Evolutionary conservation across 805 yeast species (phyloP), one percentile per base, ranked within the genome.

Genomic region (Wickerhamiella vanderwaltii): DNA sequence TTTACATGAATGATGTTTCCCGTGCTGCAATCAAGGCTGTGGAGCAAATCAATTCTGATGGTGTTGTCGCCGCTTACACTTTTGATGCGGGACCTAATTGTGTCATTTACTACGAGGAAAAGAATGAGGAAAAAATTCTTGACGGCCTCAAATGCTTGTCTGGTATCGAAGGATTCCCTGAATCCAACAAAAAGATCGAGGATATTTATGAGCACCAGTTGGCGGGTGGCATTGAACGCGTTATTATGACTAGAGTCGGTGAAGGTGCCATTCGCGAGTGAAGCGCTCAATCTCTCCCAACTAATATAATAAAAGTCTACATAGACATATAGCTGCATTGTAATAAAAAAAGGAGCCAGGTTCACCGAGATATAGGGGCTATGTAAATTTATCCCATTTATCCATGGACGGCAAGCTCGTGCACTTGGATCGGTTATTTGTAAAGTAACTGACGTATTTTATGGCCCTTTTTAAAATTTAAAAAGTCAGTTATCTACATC

Each of bases 31-130:
- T 87, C 49, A 81, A 79, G 52, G 66, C 83, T 39, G 72, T 86
- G 36, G 93, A 91, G 61, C 65, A 69, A 43, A 73, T 91, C 58
- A 91, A 91, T 57, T 77, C 71, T 49, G 50, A 59, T 3, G 77
- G 72, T 26, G 70, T 71, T 9, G 70, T 88, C 43, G 98, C 95
- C 9, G 97, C 97, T 29, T 91, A 91, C 63, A 91, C 99, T 1
- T 91, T 81, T 57, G 99, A 91, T 62, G 99, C 99, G 24, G 99
- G 99, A 58, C 98, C 99, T 62, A 91, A 91, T 63, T 95, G 96
- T 16, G 99, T 91, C 34, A 72, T 91, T 47, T 91, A 91, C 65
- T 91, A 91, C 59, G 76, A 79, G 57, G 72, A 71, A 50, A 68
- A 76, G 54, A 73, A 88, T 62, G 95, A 86, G 62, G 52, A 63